Conservation (phyloP, 371 early-diverging fungal genomes). For the Scutellospora calospora region DNA sequence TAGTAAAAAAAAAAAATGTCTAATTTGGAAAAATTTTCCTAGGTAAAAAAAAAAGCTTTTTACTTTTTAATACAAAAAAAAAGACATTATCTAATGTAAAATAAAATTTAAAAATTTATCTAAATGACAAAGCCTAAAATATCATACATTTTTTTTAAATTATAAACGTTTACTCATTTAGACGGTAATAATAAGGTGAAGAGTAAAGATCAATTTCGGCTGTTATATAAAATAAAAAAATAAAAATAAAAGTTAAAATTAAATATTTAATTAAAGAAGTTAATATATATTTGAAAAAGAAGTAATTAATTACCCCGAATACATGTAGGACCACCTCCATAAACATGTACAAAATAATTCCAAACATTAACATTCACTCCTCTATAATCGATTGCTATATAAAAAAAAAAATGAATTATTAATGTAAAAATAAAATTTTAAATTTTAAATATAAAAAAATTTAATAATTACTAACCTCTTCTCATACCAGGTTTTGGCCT, state of each 20-base stretch:
- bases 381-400: slow-evolving; percentile 29
- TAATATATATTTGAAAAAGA: background rate
- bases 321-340: slow-evolving; percentile 40
- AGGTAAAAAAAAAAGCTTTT: too few species aligned
- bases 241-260: background rate
- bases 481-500: slow-evolving; percentile 35
- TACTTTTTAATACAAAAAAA: too few species aligned
- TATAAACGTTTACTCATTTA: too few species aligned
- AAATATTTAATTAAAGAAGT: too few species aligned
- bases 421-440: too few species aligned
- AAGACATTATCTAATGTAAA: too few species aligned
- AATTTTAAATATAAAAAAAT: background rate
- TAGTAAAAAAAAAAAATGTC: too few species aligned
- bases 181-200: background rate
- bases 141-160: too few species aligned
- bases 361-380: slow-evolving; percentile 36
- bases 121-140: too few species aligned
- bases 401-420: background rate
- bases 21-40: too few species aligned
- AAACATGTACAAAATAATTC: slow-evolving; percentile 33
- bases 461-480: slow-evolving; percentile 3
- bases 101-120: too few species aligned
- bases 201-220: slow-evolving; percentile 9
- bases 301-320: slow-evolving; percentile 15
- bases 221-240: background rate